Evolutionary conservation across 306 rosid species (phyloP).

Genomic region (Castanospermum australe): DNA sequence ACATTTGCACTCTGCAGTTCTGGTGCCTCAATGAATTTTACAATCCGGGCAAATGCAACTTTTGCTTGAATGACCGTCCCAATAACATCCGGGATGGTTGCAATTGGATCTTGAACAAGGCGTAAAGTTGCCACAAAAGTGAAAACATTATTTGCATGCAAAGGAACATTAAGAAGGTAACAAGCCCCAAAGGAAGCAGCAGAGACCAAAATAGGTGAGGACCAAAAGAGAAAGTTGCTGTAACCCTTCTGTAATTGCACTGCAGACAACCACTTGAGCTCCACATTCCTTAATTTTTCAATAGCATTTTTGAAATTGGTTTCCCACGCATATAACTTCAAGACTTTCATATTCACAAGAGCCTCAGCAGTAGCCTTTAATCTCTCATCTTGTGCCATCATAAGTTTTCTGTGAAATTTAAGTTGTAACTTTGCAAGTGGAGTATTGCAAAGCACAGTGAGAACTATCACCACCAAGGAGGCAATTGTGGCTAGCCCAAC

Average conservation of each 20-base stretch:
- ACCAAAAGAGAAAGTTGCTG: constrained; percentile 62
- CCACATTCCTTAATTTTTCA: constrained; percentile 51
- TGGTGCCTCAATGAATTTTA: constrained; percentile 57
- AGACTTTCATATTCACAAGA: constrained; percentile 65
- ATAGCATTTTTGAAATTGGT: constrained; percentile 54
- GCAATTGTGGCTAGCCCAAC: constrained; percentile 70
- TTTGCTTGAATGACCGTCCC: constrained; percentile 70
- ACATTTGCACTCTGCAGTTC: constrained; percentile 45
- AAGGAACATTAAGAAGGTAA: constrained; percentile 53
- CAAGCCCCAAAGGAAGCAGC: constrained; percentile 72
- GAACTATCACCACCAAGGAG: constrained; percentile 51
- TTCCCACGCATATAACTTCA: constrained; percentile 80
- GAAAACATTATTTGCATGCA: constrained; percentile 72
- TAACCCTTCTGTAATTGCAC: constrained; percentile 56
- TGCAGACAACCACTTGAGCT: constrained; percentile 50
- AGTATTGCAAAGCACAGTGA: constrained; percentile 63
- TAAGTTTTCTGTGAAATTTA: constrained; percentile 57
- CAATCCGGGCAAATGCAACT: constrained; percentile 55
- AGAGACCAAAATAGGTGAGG: constrained; percentile 64
- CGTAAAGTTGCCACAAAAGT: constrained; percentile 69
- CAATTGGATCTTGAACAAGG: constrained; percentile 70
- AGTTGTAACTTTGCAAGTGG: constrained; percentile 72
- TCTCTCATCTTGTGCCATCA: constrained; percentile 66
- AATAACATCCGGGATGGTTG: constrained; percentile 55
- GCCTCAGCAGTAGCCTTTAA: constrained; percentile 59